Base-by-base conservation (phyloP, 148 eudicot genomes). In the Camellia japonica region DNA sequence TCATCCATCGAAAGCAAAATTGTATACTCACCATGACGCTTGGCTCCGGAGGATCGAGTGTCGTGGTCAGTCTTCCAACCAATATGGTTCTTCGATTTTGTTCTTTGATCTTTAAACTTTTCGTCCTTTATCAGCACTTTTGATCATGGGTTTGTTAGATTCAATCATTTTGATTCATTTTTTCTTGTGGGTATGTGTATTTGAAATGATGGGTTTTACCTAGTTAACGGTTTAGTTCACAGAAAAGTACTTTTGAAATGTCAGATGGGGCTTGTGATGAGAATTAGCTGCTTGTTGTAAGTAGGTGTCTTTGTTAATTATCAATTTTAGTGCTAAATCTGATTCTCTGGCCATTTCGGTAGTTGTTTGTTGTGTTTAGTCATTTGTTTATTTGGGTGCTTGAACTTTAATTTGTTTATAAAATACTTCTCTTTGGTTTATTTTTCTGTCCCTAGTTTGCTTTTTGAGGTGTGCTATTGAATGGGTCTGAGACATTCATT, bases 21-120 rank as follows among this genome's bases (percentile, higher is more conserved):
- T 44, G 54, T 42, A 14, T n/a, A 75, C 56, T 61, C 56, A 44
- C 18, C 74, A 79, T 79, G 82, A 79, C 82, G 76, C 82, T 79
- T 69, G 82, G 82, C 76, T 79, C 82, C 65, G 90, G 84, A 78
- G 90, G 90, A 86, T 86, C 88, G 47, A 88, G 87, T 76, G 84
- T 88, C 41, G 90, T 88, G 38, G 90, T 88, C 56, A 74, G 75
- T 61, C 46, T 43, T 62, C 68, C 49, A 42, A 60, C 66, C 19
- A 6, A 54, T 0, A 72, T 2, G 14, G 12, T 55, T 12, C 14
- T 55, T 12, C 58, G 59, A 52, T 71, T 52, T 5, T 71, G 58
- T 23, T 3, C 7, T 46, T 71, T 54, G 42, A 51, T 71, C 7
- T 72, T 71, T 12, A 52, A 3, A 5, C 60, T 51, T 71, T 71